Percentiles rank a stretch among this genome's conserved stretches.
These are phyloP conservation scores for Drechslerella dactyloides DNA, from an alignment of 2,329 filamentous ascomycete genomes.

Conservation along the genomic window DNA sequence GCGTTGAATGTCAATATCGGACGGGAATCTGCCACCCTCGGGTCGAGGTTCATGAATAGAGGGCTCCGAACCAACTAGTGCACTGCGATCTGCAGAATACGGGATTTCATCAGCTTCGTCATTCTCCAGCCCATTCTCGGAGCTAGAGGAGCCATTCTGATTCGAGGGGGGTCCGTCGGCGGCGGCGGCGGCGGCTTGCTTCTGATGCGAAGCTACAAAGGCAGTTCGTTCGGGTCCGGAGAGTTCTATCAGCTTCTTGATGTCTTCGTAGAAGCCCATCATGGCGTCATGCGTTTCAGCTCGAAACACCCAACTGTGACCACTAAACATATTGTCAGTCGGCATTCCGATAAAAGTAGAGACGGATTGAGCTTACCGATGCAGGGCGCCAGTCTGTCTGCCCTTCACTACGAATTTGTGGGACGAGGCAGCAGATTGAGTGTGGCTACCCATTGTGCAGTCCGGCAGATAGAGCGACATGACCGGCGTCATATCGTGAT, in stretches of 20 bases:
- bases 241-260: conserved; percentile 86
- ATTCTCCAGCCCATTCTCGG: conserved; percentile 52
- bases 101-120: conserved; percentile 71
- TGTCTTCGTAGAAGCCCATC: conserved; percentile 95
- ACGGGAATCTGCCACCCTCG: conserved; percentile 90
- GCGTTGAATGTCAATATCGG: conserved; percentile 86
- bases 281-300: conserved; percentile 85
- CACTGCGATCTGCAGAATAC: conserved; percentile 67
- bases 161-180: conserved; percentile 63
- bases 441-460: conserved; percentile 93
- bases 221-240: conserved; percentile 85
- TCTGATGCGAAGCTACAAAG: conserved; percentile 83
- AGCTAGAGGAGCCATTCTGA: conserved; percentile 50
- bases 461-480: conserved; percentile 96
- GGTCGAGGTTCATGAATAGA: conserved; percentile 57
- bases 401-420: conserved; percentile 99
- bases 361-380: conserved; percentile 63
- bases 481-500: conserved; percentile 74
- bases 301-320: conserved; percentile 74
- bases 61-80: conserved; percentile 55
- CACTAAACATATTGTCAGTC: conserved; percentile 55
- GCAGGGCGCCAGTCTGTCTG: conserved; percentile 88
- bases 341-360: not conserved
- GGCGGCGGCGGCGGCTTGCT: conserved; percentile 68
- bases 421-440: conserved; percentile 78